These are phyloP conservation scores for Alnus glutinosa DNA, from an alignment of 306 rosid species.

Conservation along the genomic window DNA sequence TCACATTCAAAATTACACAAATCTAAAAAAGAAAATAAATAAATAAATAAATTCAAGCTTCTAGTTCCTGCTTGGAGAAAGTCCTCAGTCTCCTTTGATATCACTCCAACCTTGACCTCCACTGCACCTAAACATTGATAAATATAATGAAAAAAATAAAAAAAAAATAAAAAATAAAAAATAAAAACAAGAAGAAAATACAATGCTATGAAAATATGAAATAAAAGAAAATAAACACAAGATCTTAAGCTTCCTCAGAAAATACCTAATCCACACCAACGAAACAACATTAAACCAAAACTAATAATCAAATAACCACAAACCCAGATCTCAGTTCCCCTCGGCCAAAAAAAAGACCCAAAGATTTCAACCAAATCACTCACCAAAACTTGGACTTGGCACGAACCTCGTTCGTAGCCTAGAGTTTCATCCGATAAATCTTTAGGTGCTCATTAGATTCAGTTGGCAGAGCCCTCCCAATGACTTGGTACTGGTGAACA, in stretches of 20 bases:
- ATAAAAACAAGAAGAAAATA: no score
- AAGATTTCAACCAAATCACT: constrained; percentile 3
- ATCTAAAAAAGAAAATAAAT: no score
- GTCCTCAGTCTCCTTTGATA: no score
- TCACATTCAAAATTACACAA: no score
- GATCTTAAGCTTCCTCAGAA: constrained; percentile 74
- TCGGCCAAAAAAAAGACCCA: not conserved
- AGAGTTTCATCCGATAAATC: constrained; percentile 91
- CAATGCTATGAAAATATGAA: no score
- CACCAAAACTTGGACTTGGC: constrained; percentile 96
- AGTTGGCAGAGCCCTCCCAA: constrained; percentile 86
- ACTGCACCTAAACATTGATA: no score
- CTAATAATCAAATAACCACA: not conserved
- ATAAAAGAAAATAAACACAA: no score
- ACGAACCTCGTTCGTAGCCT: constrained; percentile 96
- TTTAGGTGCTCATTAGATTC: constrained; percentile 70
- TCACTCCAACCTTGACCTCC: no score
- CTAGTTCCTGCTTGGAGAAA: no score
- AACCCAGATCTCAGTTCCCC: not conserved
- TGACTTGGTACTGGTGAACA: constrained; percentile 52
- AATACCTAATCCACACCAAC: constrained; percentile 56
- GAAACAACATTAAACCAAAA: not conserved
- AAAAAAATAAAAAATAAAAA: no score
- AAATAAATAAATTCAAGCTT: no score
- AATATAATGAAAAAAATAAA: no score